Evolutionary conservation across 176 grass and related monocot species (phyloP), one percentile per base, ranked within the genome.

Genomic region (Musa itinerans): DNA sequence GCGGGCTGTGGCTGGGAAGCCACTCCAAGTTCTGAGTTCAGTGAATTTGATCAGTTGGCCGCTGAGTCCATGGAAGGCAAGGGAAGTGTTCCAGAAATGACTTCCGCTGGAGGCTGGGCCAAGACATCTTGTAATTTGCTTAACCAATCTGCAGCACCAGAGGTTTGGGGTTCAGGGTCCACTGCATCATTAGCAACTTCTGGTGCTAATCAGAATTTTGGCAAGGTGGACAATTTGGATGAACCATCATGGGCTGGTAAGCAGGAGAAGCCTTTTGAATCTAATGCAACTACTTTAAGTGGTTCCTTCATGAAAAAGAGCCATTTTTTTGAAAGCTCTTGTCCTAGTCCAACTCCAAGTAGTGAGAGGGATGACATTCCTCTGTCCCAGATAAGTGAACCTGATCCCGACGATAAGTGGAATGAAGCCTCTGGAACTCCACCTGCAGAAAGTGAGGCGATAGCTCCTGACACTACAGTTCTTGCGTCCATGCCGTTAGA

Each of bases 271-370:
- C 52, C 53, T 70, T 57, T 54, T 78, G 50, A 67, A 70, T 57
- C 23, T 61, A 53, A 58, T 71, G 21, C 11, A 22, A 59, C 29
- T 50, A 25, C 29, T 73, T 71, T 56, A 23, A 58, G 57, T 54
- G 52, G 64, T 25, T 54, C 81, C 24, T 63, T 63, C 34, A 80
- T 71, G 76, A 78, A 82, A 24, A 82, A 76, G 65, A 83, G 74
- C 63, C 73, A 81, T 48, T 71, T 71, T 83, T 75, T 81, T 56
- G 88, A 83, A 73, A 65, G 14, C 19, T 76, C 82, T 26, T 83
- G 85, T 76, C 95, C 85, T 69, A 84, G 83, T 77, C 76, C 81
- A 63, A 92, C 74, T 48, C 84, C 86, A 72, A 72, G 20, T 70
- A 70, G 68, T 19, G 68, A 87, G 80, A 23, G 23, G 71, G 78